Evolutionary conservation across 129 eudicot species (phyloP).

Genomic region (Sambucus nigra): DNA sequence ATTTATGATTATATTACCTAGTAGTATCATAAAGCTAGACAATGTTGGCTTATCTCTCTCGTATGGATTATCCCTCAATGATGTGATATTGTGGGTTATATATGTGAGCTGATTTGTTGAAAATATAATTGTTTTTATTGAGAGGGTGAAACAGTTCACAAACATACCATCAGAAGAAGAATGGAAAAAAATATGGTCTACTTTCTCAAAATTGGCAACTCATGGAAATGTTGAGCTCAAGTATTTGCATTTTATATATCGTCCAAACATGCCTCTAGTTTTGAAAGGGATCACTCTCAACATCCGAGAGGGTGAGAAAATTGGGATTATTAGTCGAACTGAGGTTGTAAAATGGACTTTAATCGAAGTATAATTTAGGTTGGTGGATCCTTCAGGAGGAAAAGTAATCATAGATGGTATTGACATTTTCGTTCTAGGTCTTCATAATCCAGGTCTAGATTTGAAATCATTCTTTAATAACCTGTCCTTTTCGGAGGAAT

Average conservation of each 20-base stretch:
- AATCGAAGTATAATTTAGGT: constrained; percentile 61
- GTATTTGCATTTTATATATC: constrained; percentile 73
- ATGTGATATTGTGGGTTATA: constrained; percentile 40
- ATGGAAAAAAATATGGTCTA: constrained; percentile 30
- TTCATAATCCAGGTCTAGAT: constrained; percentile 81
- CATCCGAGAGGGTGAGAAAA: no score
- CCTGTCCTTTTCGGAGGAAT: constrained; percentile 81
- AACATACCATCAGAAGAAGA: constrained; percentile 60
- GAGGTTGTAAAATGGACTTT: constrained; percentile 86
- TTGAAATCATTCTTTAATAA: constrained; percentile 90
- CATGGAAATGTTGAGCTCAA: no score
- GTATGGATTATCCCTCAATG: constrained; percentile 55
- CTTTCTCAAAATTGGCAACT: constrained; percentile 65
- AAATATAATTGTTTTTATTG: constrained; percentile 71
- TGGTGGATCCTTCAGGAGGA: constrained; percentile 76
- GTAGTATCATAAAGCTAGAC: constrained; percentile 45
- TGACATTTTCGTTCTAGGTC: constrained; percentile 57
- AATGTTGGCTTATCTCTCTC: constrained; percentile 65
- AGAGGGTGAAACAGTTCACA: constrained; percentile 61
- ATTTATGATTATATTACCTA: constrained; percentile 53
- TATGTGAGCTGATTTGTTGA: constrained; percentile 41
- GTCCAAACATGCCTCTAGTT: constrained; percentile 57
- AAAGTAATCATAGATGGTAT: constrained; percentile 57
- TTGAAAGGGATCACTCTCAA: constrained; percentile 49
- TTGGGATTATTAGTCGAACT: constrained; percentile 86